Conservation (phyloP, 2,329 filamentous ascomycete genomes). For the Coniochaeta hoffmannii region DNA sequence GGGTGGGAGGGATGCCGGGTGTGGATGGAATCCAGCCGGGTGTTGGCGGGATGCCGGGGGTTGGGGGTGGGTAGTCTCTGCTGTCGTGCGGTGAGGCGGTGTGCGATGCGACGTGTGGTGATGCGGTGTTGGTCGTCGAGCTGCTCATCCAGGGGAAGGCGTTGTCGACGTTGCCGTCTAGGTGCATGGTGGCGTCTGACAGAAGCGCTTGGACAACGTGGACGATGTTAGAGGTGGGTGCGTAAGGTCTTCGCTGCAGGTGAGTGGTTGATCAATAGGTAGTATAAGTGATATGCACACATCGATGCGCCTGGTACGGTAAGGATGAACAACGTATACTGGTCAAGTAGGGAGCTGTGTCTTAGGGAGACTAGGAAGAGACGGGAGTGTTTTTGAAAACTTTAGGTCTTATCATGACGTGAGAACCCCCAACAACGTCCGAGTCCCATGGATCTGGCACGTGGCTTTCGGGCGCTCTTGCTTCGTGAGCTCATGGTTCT, state of each 20-base stretch:
- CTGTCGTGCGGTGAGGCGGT: neutral
- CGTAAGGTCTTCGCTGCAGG: neutral
- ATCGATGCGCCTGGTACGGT: neutral
- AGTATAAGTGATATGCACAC: neutral
- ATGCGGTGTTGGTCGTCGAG: neutral
- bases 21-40: neutral
- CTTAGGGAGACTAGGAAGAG: neutral
- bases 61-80: neutral
- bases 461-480: neutral
- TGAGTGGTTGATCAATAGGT: neutral
- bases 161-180: neutral
- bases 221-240: neutral
- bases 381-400: neutral
- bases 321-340: neutral
- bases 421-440: neutral
- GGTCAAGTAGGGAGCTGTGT: neutral
- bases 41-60: neutral
- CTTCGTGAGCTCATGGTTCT: neutral
- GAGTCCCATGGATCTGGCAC: neutral
- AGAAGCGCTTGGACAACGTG: no score
- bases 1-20: neutral
- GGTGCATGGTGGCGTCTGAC: neutral
- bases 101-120: neutral
- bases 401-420: neutral
- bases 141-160: slow-evolving; percentile 2